These are phyloP conservation scores for Rhizophagus clarus DNA, from an alignment of 192 early-diverging fungal genomes.

Conservation along the genomic window DNA sequence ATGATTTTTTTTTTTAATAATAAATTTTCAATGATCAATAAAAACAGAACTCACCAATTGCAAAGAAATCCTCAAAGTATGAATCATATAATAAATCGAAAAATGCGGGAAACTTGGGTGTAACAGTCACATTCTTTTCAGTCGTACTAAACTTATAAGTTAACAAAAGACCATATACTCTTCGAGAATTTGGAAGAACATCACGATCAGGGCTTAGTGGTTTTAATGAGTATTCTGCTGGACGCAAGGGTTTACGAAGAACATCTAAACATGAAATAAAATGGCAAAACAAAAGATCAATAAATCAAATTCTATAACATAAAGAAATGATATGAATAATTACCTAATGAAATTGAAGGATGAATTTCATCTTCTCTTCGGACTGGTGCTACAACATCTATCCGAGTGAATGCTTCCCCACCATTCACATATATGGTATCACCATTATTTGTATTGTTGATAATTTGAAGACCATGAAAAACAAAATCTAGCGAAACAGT, in stretches of 20 bases:
- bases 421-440: conserved; percentile 44
- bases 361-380: conserved; percentile 71
- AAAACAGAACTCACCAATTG: conserved; percentile 43
- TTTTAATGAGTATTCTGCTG: conserved; percentile 60
- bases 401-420: conserved; percentile 60
- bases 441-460: conserved; percentile 47
- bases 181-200: conserved; percentile 63
- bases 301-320: background rate
- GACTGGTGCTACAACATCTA: conserved; percentile 71
- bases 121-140: conserved; percentile 54
- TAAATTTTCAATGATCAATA: background rate
- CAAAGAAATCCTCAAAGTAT: conserved; percentile 68
- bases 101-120: conserved; percentile 62
- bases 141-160: conserved; percentile 71
- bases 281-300: background rate
- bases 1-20: background rate
- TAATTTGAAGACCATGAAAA: conserved; percentile 78
- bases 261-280: conserved; percentile 48
- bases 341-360: conserved; percentile 49
- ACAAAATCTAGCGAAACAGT: conserved; percentile 66
- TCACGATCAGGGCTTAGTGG: conserved; percentile 76
- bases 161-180: conserved; percentile 73
- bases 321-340: background rate
- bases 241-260: conserved; percentile 69
- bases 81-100: conserved; percentile 78